Conservation (phyloP, 106 monocot species). For the Cymbidium sinense region DNA sequence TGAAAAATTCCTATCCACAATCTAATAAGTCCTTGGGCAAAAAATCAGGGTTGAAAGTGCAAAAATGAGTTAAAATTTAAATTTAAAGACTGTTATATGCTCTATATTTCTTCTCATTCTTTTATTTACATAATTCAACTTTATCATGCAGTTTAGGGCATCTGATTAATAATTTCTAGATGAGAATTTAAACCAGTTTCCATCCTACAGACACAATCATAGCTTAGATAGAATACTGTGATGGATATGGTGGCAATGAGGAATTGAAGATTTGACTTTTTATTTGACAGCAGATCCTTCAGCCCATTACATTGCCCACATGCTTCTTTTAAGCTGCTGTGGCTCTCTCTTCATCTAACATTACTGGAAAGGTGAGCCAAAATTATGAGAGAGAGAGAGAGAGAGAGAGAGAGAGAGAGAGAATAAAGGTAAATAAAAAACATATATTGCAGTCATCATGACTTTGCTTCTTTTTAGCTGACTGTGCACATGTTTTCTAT, state of each 20-base stretch:
- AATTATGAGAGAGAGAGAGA: neutral
- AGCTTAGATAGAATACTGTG: neutral
- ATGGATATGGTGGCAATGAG: neutral
- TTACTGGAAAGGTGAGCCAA: neutral
- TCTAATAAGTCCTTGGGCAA: too few relatives aligned
- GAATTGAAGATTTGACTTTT: neutral
- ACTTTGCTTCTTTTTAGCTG: neutral
- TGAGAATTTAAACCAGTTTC: neutral
- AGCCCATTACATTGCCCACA: neutral
- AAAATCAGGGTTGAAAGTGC: too few relatives aligned
- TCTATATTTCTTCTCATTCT: neutral
- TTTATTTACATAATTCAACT: neutral
- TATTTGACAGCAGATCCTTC: neutral
- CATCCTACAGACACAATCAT: neutral
- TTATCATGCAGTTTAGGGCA: neutral
- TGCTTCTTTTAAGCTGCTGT: neutral
- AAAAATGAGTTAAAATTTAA: too few relatives aligned
- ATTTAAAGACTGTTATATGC: too few relatives aligned
- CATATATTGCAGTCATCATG: neutral
- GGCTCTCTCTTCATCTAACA: neutral
- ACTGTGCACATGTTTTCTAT: neutral
- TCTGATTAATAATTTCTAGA: neutral
- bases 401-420: too few relatives aligned
- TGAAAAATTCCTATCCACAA: too few relatives aligned
- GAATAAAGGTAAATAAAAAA: neutral